Evolutionary conservation across 2,329 filamentous ascomycete species (phyloP), one percentile per base, ranked within the genome.

Genomic region (Pseudogymnoascus sp.): DNA sequence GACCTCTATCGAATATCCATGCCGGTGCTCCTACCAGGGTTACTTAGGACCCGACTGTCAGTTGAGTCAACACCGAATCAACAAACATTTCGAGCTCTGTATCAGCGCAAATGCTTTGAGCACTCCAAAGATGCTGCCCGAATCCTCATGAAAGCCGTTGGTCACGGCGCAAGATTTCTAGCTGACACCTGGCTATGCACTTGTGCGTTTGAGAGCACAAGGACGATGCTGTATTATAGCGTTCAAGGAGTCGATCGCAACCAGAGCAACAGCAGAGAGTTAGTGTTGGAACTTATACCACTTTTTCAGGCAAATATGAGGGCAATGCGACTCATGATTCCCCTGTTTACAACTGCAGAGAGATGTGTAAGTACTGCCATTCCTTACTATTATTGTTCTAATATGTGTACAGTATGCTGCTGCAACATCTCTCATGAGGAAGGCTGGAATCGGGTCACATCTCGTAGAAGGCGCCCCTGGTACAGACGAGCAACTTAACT

Each of bases 191-290:
- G 79, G 68, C 71, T 79, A 31, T 78, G 78, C 1, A 79, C 77
- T 14, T 80, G 80, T 64, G 74, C 77, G 1, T 80, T 79, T 66
- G 78, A 80, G 62, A 79, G 78, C 65, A 79, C 76, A 59, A 74
- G 78, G 3, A 76, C 79, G 38, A 79, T 80, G 76, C 68, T 80
- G 1, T 80, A 80, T 67, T 79, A 79, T 63, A 73, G 79, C n/a
- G 78, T 77, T 3, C 74, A 77, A 14, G 67, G 80, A 5, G 70
- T 79, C 5, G 77, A 77, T 28, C 72, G 61, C 21, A 64, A 67
- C 34, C 62, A 64, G 18, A 62, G 66, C 8, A 64, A 64, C 25
- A 37, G 25, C 16, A 62, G 43, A 12, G 37, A 34, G 40, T 31
- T 49, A 8, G n/a, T 62, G 14, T n/a, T 5, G 18, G 61, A 62